These are phyloP conservation scores for Monosporascus cannonballus DNA, from an alignment of 2,329 filamentous ascomycete genomes.

Conservation along the genomic window DNA sequence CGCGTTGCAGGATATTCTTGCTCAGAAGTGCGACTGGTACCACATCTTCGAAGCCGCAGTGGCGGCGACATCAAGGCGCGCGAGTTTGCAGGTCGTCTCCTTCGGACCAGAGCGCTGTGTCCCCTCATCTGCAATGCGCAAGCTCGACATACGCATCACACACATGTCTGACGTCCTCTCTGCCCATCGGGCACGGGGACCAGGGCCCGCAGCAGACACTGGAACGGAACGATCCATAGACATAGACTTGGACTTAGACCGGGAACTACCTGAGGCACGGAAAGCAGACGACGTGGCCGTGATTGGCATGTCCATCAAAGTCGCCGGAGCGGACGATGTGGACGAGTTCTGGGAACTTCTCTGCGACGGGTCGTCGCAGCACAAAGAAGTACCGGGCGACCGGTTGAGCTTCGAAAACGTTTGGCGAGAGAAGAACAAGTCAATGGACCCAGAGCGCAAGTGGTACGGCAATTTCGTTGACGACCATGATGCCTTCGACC, in stretches of 20 bases:
- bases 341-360: constrained; percentile 29
- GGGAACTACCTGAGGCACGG: neutral
- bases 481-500: constrained; percentile 19
- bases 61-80: too few species aligned
- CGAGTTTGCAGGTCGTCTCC: constrained; percentile 13
- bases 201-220: too few species aligned
- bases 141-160: neutral
- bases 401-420: constrained; percentile 16
- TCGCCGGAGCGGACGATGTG: constrained; percentile 27
- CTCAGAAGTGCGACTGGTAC: too few species aligned
- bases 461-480: constrained; percentile 21
- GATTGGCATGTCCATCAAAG: constrained; percentile 29
- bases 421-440: constrained; percentile 12
- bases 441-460: constrained; percentile 10
- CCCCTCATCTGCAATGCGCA: constrained; percentile 16
- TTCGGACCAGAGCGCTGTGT: constrained; percentile 33
- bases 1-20: too few species aligned
- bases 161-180: constrained; percentile 1
- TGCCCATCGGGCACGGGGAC: too few species aligned
- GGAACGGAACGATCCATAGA: too few species aligned
- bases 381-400: constrained; percentile 17
- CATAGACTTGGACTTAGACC: too few species aligned
- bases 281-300: constrained; percentile 25
- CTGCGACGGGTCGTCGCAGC: constrained; percentile 22
- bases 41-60: too few species aligned